Evolutionary conservation across 139 green algal species (phyloP), one percentile per base, ranked within the genome.

Genomic region (Coccomyxa sp.): DNA sequence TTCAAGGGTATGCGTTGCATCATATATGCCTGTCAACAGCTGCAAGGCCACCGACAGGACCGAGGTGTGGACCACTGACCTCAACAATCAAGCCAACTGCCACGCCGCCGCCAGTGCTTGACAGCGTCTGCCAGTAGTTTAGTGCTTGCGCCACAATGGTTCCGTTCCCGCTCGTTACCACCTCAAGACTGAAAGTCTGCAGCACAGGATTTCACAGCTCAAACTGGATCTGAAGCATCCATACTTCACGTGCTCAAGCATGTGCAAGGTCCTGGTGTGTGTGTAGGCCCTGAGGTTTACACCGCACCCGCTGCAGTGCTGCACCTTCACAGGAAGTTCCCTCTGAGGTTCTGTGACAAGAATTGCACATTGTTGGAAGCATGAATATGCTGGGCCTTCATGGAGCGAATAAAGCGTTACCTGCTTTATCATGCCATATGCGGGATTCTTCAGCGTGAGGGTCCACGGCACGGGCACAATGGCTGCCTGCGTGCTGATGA

Each of bases 381-480:
- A 64, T 7, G 4, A 64, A 12, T 7, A 64, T 7, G 50, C 50
- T 6, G 64, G 64, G 64, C 64, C 29, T 35, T 36, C 8, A 36
- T 10, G 31, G 2, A 35, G 68, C 2, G 2, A 39, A 16, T 37
- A 36, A 36, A 12, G 68, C 10, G 24, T 5, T 22, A 39, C n/a
- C 31, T 72, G 29, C n/a, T 72, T 72, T 16, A 72, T 36, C 24
- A 37, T 72, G 31, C 31, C 68, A 64, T 82, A 82, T 16, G 33
- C 39, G 24, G 64, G 44, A 64, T 70, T 78, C 0, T n/a, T 41
- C 31, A 78, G 41, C 8, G 44, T 68, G 31, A 82, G n/a, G 8
- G 50, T 78, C 68, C 68, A 80, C 27, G 78, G 78, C 33, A 73
- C 78, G 64, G 78, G 18, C 40, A 82, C 37, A 10, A 50, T 64